These are phyloP conservation scores for Daldinia grandis DNA, from an alignment of 495 filamentous ascomycete genomes.

Conservation along the genomic window DNA sequence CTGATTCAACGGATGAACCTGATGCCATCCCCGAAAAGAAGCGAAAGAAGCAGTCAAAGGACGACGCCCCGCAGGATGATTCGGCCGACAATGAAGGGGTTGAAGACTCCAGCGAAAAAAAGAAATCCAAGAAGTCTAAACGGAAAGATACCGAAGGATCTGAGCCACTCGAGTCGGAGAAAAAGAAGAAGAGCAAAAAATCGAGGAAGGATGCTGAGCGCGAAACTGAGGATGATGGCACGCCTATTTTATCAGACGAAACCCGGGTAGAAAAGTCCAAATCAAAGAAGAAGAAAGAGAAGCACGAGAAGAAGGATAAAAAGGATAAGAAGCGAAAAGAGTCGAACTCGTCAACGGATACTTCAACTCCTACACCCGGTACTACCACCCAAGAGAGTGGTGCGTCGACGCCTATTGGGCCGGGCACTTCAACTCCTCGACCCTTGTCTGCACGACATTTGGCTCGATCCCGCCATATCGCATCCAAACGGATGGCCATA, in stretches of 20 bases:
- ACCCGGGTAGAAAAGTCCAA: conserved; percentile 36
- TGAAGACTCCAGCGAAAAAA: conserved; percentile 45
- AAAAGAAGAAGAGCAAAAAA: conserved; percentile 44
- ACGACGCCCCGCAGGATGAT: conserved; percentile 32
- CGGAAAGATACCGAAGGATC: conserved; percentile 47
- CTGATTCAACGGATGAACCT: conserved; percentile 41
- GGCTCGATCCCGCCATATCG: conserved; percentile 36
- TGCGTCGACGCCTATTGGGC: conserved; percentile 25
- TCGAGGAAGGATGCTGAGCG: conserved; percentile 27
- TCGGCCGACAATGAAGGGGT: conserved; percentile 19
- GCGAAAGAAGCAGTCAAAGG: conserved; percentile 50
- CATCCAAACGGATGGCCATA: conserved; percentile 39
- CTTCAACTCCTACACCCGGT: conserved; percentile 2
- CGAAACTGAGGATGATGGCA: conserved; percentile 7
- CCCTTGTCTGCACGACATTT: conserved; percentile 23
- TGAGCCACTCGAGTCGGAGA: conserved; percentile 30
- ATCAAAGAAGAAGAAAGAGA: conserved; percentile 55
- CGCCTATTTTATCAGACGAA: conserved; percentile 20
- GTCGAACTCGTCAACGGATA: conserved; percentile 31
- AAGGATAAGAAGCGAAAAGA: conserved; percentile 55
- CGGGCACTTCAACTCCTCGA: conserved; percentile 35
- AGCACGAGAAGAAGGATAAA: conserved; percentile 51
- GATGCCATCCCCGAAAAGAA: conserved; percentile 45
- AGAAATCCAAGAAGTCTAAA: conserved; percentile 49
- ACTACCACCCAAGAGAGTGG: conserved; percentile 31